Evolutionary conservation across 495 filamentous ascomycete genomes (phyloP).

Genomic region (Aspergillus cristatus): DNA sequence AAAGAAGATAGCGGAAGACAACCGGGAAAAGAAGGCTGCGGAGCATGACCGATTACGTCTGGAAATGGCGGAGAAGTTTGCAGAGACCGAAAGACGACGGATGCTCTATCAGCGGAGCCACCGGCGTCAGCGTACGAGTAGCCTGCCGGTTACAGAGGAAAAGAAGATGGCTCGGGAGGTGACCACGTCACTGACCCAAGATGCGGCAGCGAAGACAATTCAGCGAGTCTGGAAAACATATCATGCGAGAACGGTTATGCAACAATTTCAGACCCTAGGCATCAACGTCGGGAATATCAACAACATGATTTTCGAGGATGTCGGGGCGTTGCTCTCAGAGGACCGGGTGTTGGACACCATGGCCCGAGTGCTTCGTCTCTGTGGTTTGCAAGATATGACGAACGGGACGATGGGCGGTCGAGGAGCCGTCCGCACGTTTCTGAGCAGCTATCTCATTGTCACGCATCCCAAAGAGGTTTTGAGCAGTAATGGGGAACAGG

Average conservation of each 20-base stretch:
- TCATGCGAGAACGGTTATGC: conserved; percentile 49
- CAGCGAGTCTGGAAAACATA: conserved; percentile 68
- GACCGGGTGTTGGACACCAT: conserved; percentile 62
- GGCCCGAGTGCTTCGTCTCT: conserved; percentile 63
- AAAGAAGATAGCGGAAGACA: conserved; percentile 86
- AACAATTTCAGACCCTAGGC: conserved; percentile 58
- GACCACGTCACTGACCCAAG: conserved; percentile 44
- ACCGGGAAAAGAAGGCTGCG: conserved; percentile 81
- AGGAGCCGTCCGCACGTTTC: conserved; percentile 76
- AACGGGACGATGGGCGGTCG: conserved; percentile 61
- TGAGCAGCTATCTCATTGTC: conserved; percentile 87
- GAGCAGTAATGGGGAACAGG: conserved; percentile 73
- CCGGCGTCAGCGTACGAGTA: conserved; percentile 56
- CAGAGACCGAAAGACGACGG: conserved; percentile 72
- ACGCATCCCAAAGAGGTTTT: conserved; percentile 88
- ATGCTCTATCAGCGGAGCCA: conserved; percentile 44
- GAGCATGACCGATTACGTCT: conserved; percentile 64
- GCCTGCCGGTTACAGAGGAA: conserved; percentile 49
- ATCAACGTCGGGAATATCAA: conserved; percentile 66
- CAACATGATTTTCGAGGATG: conserved; percentile 71
- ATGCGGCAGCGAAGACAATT: conserved; percentile 61
- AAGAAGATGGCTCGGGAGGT: conserved; percentile 36
- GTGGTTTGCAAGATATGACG: conserved; percentile 63
- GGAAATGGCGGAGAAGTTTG: conserved; percentile 84
- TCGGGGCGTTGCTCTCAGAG: conserved; percentile 67